Percentiles rank a stretch among this genome's conserved stretches.
Evolutionary conservation across 2,329 filamentous ascomycete species (phyloP).

Genomic region (Exophiala aquamarina): DNA sequence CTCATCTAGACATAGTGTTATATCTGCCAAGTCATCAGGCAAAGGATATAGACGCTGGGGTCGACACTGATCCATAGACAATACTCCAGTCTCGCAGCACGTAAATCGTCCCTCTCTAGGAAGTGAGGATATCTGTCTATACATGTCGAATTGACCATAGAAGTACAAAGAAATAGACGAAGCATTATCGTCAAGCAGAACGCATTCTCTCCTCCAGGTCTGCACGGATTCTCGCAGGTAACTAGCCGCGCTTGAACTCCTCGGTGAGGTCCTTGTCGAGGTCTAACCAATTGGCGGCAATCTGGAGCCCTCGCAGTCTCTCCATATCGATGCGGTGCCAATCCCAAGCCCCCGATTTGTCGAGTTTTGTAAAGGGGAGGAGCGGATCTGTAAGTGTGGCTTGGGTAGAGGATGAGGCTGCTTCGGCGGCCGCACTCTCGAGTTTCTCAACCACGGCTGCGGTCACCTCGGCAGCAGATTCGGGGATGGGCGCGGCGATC

Average conservation of each 20-base stretch:
- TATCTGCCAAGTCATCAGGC: no score
- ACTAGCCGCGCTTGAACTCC: conserved; percentile 36
- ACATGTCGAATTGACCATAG: no score
- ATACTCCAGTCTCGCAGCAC: no score
- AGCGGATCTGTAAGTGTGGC: conserved; percentile 22
- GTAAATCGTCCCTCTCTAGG: no score
- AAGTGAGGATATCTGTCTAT: no score
- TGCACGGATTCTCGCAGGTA: no score
- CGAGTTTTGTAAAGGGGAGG: conserved; percentile 34
- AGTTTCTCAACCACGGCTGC: conserved; percentile 19
- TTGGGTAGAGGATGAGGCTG: conserved; percentile 20
- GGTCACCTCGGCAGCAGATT: conserved; percentile 10
- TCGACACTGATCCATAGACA: no score
- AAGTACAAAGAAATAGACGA: no score
- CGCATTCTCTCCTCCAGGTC: no score
- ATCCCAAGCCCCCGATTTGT: conserved; percentile 50
- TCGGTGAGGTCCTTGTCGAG: conserved; percentile 54
- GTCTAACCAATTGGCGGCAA: conserved; percentile 56
- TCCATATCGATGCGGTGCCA: conserved; percentile 63
- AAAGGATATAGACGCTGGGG: no score
- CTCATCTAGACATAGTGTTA: no score
- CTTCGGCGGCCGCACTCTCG: conserved; percentile 27
- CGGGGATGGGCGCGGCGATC: conserved; percentile 12
- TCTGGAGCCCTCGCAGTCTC: conserved; percentile 53
- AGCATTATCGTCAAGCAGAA: no score